Conservation (phyloP, 2,329 filamentous ascomycete species). For the Colletotrichum phormii region DNA sequence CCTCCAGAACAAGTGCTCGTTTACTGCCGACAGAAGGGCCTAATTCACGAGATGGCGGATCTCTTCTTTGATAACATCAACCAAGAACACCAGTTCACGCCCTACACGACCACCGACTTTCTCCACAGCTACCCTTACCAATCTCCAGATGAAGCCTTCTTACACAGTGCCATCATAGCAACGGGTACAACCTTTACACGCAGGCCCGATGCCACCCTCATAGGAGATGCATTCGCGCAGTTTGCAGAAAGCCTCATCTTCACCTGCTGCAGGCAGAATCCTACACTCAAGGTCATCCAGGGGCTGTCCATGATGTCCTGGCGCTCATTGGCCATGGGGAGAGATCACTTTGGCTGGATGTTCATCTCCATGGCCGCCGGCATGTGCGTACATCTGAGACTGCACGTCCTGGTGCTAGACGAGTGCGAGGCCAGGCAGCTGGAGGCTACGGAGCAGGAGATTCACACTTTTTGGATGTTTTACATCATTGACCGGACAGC, state of each 20-base stretch:
- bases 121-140: slow-evolving; percentile 33
- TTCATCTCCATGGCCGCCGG: slow-evolving; percentile 39
- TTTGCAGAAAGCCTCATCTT: slow-evolving; percentile 36
- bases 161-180: slow-evolving; percentile 35
- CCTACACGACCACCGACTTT: slow-evolving; percentile 25
- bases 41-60: slow-evolving; percentile 29
- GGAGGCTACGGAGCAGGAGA: slow-evolving; percentile 34
- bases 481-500: slow-evolving; percentile 38
- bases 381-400: slow-evolving; percentile 34
- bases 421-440: slow-evolving; percentile 34
- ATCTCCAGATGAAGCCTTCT: slow-evolving; percentile 20
- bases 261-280: slow-evolving; percentile 33
- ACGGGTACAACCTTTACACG: slow-evolving; percentile 29
- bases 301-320: slow-evolving; percentile 38
- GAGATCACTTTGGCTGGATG: slow-evolving; percentile 38
- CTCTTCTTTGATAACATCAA: slow-evolving; percentile 36
- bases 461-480: slow-evolving; percentile 38
- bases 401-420: slow-evolving; percentile 35
- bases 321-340: slow-evolving; percentile 34
- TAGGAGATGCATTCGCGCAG: slow-evolving; percentile 31
- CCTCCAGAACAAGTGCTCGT: slow-evolving; percentile 25
- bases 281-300: slow-evolving; percentile 32
- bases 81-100: slow-evolving; percentile 36
- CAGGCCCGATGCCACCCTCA: slow-evolving; percentile 6
- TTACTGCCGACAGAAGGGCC: slow-evolving; percentile 27